Evolutionary conservation across 805 yeast species (phyloP).

Genomic region (Starmera pachycereana): DNA sequence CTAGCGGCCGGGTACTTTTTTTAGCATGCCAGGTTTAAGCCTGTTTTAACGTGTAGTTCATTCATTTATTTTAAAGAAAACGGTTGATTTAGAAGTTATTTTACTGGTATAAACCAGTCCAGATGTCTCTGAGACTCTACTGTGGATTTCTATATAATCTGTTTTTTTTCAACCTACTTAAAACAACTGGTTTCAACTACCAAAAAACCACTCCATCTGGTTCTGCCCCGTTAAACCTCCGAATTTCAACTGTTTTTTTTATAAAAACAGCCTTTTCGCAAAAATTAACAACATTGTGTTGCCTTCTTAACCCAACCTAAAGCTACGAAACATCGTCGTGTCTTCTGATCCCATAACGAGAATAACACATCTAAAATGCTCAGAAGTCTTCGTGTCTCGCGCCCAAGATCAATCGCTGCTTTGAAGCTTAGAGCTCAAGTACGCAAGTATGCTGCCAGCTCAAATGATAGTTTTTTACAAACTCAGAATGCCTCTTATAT

Average conservation of each 20-base stretch:
- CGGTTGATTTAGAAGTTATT: too few species aligned
- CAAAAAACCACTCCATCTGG: too few species aligned
- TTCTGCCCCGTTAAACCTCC: too few species aligned
- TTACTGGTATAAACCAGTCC: too few species aligned
- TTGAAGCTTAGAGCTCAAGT: neutral
- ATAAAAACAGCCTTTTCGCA: too few species aligned
- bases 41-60: too few species aligned
- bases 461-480: slow-evolving; percentile 64
- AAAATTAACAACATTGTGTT: neutral
- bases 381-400: slow-evolving; percentile 16
- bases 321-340: neutral
- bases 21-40: neutral
- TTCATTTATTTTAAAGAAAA: too few species aligned
- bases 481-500: slow-evolving; percentile 83
- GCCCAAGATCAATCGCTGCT: slow-evolving; percentile 8
- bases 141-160: too few species aligned
- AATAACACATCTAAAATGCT: neutral
- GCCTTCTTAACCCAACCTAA: neutral
- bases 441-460: neutral
- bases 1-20: neutral
- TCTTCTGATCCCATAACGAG: neutral
- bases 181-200: too few species aligned
- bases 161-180: too few species aligned
- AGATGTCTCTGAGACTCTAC: too few species aligned
- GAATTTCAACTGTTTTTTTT: too few species aligned